Evolutionary conservation across 345 rosid species (phyloP).

Genomic region (Odontarrhena argentea): DNA sequence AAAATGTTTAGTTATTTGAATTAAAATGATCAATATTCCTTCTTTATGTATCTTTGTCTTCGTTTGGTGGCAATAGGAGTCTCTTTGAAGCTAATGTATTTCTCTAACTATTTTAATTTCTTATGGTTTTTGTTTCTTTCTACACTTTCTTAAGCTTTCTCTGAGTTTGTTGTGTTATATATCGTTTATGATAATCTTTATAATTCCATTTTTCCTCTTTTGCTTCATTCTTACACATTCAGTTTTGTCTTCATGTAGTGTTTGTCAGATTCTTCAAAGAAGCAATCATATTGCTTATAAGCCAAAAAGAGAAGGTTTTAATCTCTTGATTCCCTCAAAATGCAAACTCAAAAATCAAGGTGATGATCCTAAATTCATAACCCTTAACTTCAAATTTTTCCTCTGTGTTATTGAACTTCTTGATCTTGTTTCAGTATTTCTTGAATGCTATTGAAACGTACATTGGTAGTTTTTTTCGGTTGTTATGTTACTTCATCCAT

Average conservation of each 20-base stretch:
- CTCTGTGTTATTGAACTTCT: background rate
- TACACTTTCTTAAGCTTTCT: slow-evolving; percentile 41
- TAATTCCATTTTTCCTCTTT: slow-evolving; percentile 21
- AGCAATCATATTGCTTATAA: slow-evolving; percentile 27
- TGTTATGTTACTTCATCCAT: no score
- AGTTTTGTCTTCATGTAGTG: slow-evolving; percentile 47
- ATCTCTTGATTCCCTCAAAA: background rate
- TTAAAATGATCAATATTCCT: slow-evolving; percentile 2
- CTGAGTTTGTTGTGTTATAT: slow-evolving; percentile 30
- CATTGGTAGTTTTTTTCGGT: no score
- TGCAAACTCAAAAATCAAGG: slow-evolving; percentile 42
- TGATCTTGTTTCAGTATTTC: background rate
- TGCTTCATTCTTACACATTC: slow-evolving; percentile 36
- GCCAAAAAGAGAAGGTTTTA: slow-evolving; percentile 19
- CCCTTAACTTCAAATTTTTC: slow-evolving; percentile 1
- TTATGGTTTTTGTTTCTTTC: slow-evolving; percentile 24
- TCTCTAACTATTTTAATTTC: slow-evolving; percentile 50
- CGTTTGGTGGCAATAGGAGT: slow-evolving; percentile 56
- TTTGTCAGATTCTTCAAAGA: slow-evolving; percentile 42
- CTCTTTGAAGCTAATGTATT: slow-evolving; percentile 44
- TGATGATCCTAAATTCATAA: slow-evolving; percentile 13
- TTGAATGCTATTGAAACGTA: background rate
- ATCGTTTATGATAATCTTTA: slow-evolving; percentile 33
- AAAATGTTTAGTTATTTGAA: slow-evolving; percentile 26
- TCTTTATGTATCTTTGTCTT: slow-evolving; percentile 35